Base-by-base conservation (phyloP, 805 yeast species). In the Pichia nanzhaoensis region DNA sequence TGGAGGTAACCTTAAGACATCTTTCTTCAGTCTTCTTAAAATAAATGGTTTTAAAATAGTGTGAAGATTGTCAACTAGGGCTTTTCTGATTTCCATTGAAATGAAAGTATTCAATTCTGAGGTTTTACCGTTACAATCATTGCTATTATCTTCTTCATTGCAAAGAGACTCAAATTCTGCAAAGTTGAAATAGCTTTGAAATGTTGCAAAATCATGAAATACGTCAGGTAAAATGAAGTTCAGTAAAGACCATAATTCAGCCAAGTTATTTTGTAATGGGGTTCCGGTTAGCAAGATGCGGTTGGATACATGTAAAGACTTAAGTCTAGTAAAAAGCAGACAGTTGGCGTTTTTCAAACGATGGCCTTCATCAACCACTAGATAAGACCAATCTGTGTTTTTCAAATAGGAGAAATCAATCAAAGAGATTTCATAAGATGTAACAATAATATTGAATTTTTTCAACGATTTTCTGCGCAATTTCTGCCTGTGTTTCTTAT, bases 351-450 rank as follows among this genome's bases (percentile, higher is more conserved):
- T 91, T 58, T 91, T 93, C 53, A 91, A 69, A 34, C 99, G 70
- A 63, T 91, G 99, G 6, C 98, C 99, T 64, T 91, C 99, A 63
- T 91, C 99, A 17, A 91, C 95, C 41, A 90, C 84, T 43, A 91
- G 66, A 58, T 79, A 91, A 49, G 80, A 84, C 96, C 97, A 90
- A 20, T 68, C 64, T 10, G 75, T 64, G 2, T 66, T 60, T 48
- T 74, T 68, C 41, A 89, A 68, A 50, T 64, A 71, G 27, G 66
- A 64, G 37, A 79, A 74, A 58, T 93, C 98, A 41, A 76, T 72
- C 38, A 90, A 74, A 1, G 87, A 73, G 13, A 84, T 71, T 58
- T 91, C 96, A 67, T 88, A 91, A 21, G 93, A 82, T 0, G 96
- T 84, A 5, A 91, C 63, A 5, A 91, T 71, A 2, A 89, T 76